Evolutionary conservation across 169 alveolate genomes (phyloP).

Genomic region (Plasmodium blacklocki): DNA sequence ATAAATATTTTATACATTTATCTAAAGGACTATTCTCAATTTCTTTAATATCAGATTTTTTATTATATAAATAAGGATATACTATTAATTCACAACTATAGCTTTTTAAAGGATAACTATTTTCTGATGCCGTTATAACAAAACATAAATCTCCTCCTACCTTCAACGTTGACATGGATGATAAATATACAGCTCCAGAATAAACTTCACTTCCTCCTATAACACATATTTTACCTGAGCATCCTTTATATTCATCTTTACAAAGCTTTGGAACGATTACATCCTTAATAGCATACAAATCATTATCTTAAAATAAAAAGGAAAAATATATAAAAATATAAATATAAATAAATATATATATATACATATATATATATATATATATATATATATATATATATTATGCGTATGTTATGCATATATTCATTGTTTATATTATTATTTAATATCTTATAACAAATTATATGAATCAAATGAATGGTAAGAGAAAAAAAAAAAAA

Average conservation of each 20-base stretch:
- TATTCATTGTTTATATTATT: no score
- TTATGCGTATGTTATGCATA: not conserved
- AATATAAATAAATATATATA: not conserved
- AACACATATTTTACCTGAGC: conserved; percentile 83
- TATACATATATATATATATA: not conserved
- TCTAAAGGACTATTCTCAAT: conserved; percentile 25
- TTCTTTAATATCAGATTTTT: conserved; percentile 65
- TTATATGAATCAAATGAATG: no score
- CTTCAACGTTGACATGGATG: conserved; percentile 90
- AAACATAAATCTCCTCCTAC: conserved; percentile 94
- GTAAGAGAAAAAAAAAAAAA: no score
- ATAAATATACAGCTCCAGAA: conserved; percentile 95
- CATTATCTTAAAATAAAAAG: conserved; percentile 28
- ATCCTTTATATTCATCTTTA: conserved; percentile 37
- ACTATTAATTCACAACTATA: conserved; percentile 95
- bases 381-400: conserved; percentile 1
- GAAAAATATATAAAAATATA: not conserved
- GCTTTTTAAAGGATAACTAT: conserved; percentile 92
- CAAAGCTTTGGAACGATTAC: conserved; percentile 20
- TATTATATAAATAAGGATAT: conserved; percentile 85
- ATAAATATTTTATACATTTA: conserved; percentile 75
- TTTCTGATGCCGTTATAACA: conserved; percentile 90
- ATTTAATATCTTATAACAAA: no score
- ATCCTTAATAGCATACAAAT: conserved; percentile 5
- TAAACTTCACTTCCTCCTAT: conserved; percentile 94